These are phyloP conservation scores for Melampsora larici-populina DNA, from an alignment of 1,284 basidiomycete genomes.

Conservation along the genomic window DNA sequence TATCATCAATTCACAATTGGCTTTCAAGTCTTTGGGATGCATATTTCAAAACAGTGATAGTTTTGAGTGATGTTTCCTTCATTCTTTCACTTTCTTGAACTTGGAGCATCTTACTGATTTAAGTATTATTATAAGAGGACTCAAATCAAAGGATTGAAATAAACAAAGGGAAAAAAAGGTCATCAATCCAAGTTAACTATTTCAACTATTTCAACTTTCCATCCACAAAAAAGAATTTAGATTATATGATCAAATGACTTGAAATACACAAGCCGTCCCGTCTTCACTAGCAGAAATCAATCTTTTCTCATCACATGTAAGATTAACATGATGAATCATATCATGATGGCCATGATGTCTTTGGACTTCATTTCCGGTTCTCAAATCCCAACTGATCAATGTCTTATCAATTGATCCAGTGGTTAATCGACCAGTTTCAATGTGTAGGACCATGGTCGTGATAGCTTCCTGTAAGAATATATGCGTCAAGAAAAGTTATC, in stretches of 20 bases:
- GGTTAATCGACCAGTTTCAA: slow-evolving; percentile 66
- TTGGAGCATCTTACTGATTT: no score
- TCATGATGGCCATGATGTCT: slow-evolving; percentile 81
- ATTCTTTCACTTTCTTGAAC: no score
- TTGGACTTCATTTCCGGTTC: slow-evolving; percentile 72
- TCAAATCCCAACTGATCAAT: slow-evolving; percentile 86
- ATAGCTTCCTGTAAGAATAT: slow-evolving; percentile 68
- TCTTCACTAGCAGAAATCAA: slow-evolving; percentile 54
- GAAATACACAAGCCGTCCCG: slow-evolving; percentile 52
- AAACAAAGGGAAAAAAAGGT: no score
- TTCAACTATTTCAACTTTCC: not conserved
- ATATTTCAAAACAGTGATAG: no score
- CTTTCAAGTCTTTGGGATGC: no score
- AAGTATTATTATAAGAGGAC: no score
- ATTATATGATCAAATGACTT: slow-evolving; percentile 21
- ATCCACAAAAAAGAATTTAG: not conserved
- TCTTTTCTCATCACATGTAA: slow-evolving; percentile 56
- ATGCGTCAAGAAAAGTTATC: slow-evolving; percentile 44
- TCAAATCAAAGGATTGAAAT: no score
- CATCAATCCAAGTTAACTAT: no score
- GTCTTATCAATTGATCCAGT: slow-evolving; percentile 81
- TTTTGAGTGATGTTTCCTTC: no score
- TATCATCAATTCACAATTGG: no score
- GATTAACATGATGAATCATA: slow-evolving; percentile 71
- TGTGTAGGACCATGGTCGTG: slow-evolving; percentile 72